Percentiles rank a stretch among this genome's conserved stretches.
Conservation (phyloP, 768 basidiomycete genomes). For the Termitomyces sp. region DNA sequence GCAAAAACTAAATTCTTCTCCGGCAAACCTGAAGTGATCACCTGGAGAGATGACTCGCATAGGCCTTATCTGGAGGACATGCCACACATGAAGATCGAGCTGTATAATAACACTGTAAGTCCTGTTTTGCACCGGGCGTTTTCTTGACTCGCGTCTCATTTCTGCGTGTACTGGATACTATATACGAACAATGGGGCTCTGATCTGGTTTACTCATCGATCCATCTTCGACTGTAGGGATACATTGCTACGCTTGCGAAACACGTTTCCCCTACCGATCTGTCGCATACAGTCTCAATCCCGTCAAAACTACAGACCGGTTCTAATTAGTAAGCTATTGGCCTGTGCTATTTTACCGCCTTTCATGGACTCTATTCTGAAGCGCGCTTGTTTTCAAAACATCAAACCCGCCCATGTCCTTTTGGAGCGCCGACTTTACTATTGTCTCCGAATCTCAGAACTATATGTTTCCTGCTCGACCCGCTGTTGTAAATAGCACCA, state of each 20-base stretch:
- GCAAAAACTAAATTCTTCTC: constrained; percentile 37
- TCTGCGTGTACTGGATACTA: neutral
- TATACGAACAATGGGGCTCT: no score
- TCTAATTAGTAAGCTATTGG: constrained; percentile 23
- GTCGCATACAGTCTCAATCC: constrained; percentile 26
- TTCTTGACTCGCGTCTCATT: neutral
- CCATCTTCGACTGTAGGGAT: constrained; percentile 25
- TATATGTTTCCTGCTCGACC: constrained; percentile 17
- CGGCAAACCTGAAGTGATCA: constrained; percentile 35
- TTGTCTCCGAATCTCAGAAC: constrained; percentile 18
- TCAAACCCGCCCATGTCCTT: constrained; percentile 24
- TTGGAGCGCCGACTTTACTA: constrained; percentile 49
- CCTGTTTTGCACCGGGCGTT: neutral
- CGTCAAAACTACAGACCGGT: constrained; percentile 21
- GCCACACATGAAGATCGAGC: constrained; percentile 37
- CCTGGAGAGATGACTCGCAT: constrained; percentile 45
- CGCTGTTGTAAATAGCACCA: constrained; percentile 12
- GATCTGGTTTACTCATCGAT: neutral
- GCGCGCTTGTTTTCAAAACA: constrained; percentile 29
- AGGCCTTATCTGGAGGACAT: constrained; percentile 36
- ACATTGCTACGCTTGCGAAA: constrained; percentile 36
- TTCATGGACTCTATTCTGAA: constrained; percentile 7
- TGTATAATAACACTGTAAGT: constrained; percentile 39
- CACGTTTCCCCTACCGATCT: constrained; percentile 31
- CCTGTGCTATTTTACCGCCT: neutral